Evolutionary conservation across 176 grass and related monocot species (phyloP), one percentile per base, ranked within the genome.

Genomic region (Musa beccarii): DNA sequence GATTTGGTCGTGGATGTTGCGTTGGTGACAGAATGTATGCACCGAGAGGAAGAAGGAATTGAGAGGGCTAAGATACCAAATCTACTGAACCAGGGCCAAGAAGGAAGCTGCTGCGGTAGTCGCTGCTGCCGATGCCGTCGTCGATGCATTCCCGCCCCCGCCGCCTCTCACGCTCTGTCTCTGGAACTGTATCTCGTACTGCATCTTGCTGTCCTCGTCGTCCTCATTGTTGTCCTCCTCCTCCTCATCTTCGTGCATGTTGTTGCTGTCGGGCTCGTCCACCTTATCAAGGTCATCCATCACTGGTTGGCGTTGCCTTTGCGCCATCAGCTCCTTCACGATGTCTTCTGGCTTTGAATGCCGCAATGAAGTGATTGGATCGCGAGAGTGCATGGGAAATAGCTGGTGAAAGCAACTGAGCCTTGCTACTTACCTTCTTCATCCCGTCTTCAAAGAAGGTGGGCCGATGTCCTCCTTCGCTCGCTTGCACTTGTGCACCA

Each of bases 41-140:
- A 34, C 20, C 63, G 26, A 68, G 66, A 68, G 66, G 26, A 55
- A 68, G 49, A 50, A 70, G 63, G 66, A 84, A 65, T 56, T 66
- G 63, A 83, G 77, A 16, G 76, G 72, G 59, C 29, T 16, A 23
- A 49, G 59, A 21, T 26, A 15, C 49, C 53, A 51, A 24, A 21
- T 81, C 86, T 89, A 93, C 83, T 97, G 70, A 78, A 97, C 93
- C 93, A 97, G 87, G 81, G 74, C 93, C 84, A 97, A 77, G 90
- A 93, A 90, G 59, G 93, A 89, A 71, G 84, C 88, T 26, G 87
- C 61, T 29, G 16, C 24, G 15, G 84, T 49, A 12, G 79, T 29
- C 51, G 79, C 76, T 2, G 71, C 8, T 14, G 62, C 55, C 7
- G 86, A 63, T 14, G 62, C 55, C 7, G 86, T 63, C 68, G 79